phyloP scores from a whole-genome alignment of 495 filamentous ascomycete species.

The Aspergillus ostianus region DNA sequence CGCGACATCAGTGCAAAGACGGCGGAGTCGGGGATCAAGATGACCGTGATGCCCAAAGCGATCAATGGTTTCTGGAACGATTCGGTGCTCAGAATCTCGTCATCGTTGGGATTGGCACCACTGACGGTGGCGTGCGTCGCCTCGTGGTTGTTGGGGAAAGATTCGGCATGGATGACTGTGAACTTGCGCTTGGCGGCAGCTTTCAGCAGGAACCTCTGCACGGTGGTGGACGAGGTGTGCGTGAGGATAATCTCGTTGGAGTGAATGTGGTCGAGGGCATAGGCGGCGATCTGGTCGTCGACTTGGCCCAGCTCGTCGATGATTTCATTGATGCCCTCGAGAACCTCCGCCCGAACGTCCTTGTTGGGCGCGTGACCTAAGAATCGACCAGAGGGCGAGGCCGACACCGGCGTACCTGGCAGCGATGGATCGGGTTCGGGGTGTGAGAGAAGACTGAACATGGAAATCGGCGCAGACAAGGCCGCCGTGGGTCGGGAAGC shows the following conservation, averaged over 20 bases:
- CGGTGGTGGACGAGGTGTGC: constrained; percentile 73
- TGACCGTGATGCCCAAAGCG: constrained; percentile 71
- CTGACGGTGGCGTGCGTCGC: constrained; percentile 58
- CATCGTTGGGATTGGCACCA: constrained; percentile 43
- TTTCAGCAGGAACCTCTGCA: constrained; percentile 81
- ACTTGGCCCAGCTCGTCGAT: constrained; percentile 87
- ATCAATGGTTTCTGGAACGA: constrained; percentile 74
- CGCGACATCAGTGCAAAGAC: constrained; percentile 89
- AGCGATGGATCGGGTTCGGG: constrained; percentile 46
- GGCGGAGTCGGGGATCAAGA: constrained; percentile 78
- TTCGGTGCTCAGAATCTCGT: constrained; percentile 49
- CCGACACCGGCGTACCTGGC: constrained; percentile 45
- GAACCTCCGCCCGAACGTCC: constrained; percentile 81
- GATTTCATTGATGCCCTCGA: constrained; percentile 85
- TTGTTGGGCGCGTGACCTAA: constrained; percentile 32
- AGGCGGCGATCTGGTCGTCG: constrained; percentile 83
- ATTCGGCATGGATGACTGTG: constrained; percentile 77
- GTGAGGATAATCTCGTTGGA: constrained; percentile 86
- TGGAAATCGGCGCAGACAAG: constrained; percentile 58
- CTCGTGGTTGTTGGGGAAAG: constrained; percentile 65
- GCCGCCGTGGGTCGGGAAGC: constrained; percentile 55
- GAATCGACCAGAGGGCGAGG: constrained; percentile 42
- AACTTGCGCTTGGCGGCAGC: constrained; percentile 84
- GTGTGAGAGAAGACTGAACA: constrained; percentile 80
- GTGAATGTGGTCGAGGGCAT: constrained; percentile 85